These are phyloP conservation scores for Hirsutella minnesotensis DNA, from an alignment of 2,329 filamentous ascomycete species.

Conservation along the genomic window DNA sequence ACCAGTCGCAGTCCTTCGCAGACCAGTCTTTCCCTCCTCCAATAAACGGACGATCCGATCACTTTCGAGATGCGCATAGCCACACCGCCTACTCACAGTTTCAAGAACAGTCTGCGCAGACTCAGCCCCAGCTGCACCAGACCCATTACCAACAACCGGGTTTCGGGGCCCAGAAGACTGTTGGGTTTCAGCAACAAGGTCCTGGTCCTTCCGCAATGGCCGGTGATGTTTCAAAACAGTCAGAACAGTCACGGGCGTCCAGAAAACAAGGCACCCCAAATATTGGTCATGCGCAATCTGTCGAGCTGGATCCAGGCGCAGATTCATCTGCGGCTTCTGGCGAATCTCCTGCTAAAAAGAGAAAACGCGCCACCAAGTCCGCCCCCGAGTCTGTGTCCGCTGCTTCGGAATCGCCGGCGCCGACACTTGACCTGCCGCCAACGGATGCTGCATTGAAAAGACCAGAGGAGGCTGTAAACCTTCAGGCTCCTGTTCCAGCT, in stretches of 20 bases:
- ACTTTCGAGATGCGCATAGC: conserved; percentile 7
- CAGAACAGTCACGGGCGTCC: conserved; percentile 9
- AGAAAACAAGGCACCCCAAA: conserved; percentile 10
- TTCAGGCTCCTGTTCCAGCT: conserved; percentile 18
- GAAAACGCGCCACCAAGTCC: conserved; percentile 21
- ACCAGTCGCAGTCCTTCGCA: conserved; percentile 11
- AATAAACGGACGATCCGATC: conserved; percentile 12
- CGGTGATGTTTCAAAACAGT: conserved; percentile 4
- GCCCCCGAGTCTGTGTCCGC: conserved; percentile 12
- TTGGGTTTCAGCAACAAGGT: conserved; percentile 10
- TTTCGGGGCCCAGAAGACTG: conserved; percentile 10
- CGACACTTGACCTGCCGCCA: conserved; percentile 14
- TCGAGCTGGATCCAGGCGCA: neutral
- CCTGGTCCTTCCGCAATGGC: neutral
- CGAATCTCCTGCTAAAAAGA: conserved; percentile 23
- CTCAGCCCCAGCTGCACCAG: conserved; percentile 4
- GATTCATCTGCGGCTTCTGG: neutral
- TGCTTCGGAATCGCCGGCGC: conserved; percentile 11
- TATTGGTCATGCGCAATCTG: neutral
- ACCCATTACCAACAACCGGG: conserved; percentile 5
- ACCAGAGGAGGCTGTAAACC: conserved; percentile 21
- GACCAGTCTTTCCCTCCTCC: conserved; percentile 12
- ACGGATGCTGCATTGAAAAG: conserved; percentile 15
- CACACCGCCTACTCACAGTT: conserved; percentile 7
- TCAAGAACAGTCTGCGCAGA: neutral